Base-by-base conservation (phyloP, 129 eudicot species). In the Rutidosis leptorrhynchoides region DNA sequence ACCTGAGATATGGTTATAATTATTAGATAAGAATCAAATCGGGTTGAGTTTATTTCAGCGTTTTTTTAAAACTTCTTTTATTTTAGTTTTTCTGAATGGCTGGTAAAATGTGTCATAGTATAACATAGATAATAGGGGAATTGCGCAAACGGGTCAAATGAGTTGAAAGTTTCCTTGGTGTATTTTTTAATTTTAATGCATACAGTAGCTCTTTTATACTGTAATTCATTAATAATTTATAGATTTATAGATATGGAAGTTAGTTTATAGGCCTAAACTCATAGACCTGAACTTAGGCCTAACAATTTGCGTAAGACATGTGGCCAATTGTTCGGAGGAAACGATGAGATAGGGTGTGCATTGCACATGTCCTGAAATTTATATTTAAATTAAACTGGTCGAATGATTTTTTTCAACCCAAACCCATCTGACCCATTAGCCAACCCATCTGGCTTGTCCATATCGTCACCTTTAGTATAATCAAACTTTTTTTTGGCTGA, bases 1-100 rank as follows among this genome's bases (percentile, higher is more conserved):
- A 17, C 19, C 68, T 64, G 79, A 86, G 75, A 71, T 65, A 52
- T 14, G 64, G 27, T 72, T 69, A 8, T 30, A 23, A 56, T 32
- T 60, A 19, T 45, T 20, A 43, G 8, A 29, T 69, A 11, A 55
- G 20, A 61, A 42, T 40, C 26, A 23, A 37, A 35, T 25, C 8
- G 48, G 58, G 30, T 58, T 70, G 57, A 19, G 57, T 56, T 45
- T 21, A 53, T 68, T 25, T 54, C 46, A 2, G 5, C n/a, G 12
- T 35, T 35, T 35, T 5, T 35, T 35, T 35, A 2, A 35, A 5
- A 35, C n/a, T n/a, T n/a, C n/a, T n/a, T n/a, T n/a, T n/a, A n/a
- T n/a, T n/a, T n/a, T n/a, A n/a, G n/a, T n/a, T n/a, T n/a, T n/a
- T n/a, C n/a, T n/a, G n/a, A n/a, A n/a, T n/a, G n/a, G n/a, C n/a